Evolutionary conservation across 768 basidiomycete genomes (phyloP).

Genomic region (Mycena alexandri): DNA sequence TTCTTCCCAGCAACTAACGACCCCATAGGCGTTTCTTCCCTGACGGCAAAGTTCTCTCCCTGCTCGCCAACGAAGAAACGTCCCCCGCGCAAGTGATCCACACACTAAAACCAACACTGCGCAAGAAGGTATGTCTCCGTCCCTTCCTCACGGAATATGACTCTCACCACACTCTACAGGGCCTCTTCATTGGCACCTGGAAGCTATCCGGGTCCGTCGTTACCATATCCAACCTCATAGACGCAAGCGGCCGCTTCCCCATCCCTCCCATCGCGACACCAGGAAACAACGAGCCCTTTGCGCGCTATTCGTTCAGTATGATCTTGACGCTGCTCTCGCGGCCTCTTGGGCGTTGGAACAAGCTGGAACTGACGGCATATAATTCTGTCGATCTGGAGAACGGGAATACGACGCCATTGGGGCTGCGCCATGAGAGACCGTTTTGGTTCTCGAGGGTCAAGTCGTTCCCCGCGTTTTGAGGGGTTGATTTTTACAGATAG

Average conservation of each 20-base stretch:
- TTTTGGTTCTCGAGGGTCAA: constrained; percentile 95
- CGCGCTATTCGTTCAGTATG: constrained; percentile 82
- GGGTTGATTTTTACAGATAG: constrained; percentile 6
- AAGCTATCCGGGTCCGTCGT: constrained; percentile 72
- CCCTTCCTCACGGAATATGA: not conserved
- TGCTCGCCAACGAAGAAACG: constrained; percentile 85
- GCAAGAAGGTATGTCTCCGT: constrained; percentile 71
- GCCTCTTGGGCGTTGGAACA: constrained; percentile 89
- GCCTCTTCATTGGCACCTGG: constrained; percentile 81
- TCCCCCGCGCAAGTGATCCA: constrained; percentile 81
- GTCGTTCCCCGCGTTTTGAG: constrained; percentile 56
- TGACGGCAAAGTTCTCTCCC: constrained; percentile 86
- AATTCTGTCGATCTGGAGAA: constrained; percentile 81
- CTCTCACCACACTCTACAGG: constrained; percentile 55
- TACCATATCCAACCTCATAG: constrained; percentile 72
- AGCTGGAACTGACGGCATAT: constrained; percentile 80
- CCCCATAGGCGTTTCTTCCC: constrained; percentile 83
- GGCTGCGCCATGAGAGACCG: constrained; percentile 87
- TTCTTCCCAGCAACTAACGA: constrained; percentile 4
- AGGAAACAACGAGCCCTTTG: constrained; percentile 37
- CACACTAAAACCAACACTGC: constrained; percentile 78
- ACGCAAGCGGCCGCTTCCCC: constrained; percentile 60
- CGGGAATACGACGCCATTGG: constrained; percentile 77
- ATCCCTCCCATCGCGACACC: constrained; percentile 39
- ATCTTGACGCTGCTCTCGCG: constrained; percentile 76